phyloP scores from a whole-genome alignment of 2,329 filamentous ascomycete species.

The Ceratocystis lukuohia region DNA sequence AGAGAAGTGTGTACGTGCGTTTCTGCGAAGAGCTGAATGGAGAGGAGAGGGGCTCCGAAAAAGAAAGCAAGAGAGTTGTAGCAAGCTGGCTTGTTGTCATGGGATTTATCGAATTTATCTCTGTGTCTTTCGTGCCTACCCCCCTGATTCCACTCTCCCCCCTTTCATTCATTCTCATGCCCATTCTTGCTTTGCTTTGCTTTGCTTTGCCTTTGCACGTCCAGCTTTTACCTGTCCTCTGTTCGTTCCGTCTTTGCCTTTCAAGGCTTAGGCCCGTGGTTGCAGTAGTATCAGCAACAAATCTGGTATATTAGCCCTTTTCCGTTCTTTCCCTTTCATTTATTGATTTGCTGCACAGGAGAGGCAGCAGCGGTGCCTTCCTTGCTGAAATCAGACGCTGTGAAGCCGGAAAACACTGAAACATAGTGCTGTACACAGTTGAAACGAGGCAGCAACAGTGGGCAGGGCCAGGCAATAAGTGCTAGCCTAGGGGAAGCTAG shows the following conservation, averaged over 20 bases:
- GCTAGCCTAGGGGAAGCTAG: too few species aligned
- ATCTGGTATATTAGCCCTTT: too few species aligned
- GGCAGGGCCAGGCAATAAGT: too few species aligned
- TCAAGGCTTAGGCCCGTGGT: not conserved
- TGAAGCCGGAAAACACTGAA: not conserved
- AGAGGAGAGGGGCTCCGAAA: too few species aligned
- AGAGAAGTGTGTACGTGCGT: too few species aligned
- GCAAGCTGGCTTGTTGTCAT: too few species aligned
- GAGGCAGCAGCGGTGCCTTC: too few species aligned
- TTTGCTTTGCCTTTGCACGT: not conserved
- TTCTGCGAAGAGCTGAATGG: too few species aligned
- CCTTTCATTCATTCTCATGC: slow-evolving; percentile 6
- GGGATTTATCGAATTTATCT: not conserved
- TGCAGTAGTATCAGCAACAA: too few species aligned
- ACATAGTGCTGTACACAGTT: not conserved
- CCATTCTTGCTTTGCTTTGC: not conserved
- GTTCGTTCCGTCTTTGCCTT: not conserved
- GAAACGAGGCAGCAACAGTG: too few species aligned
- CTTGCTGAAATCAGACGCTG: not conserved
- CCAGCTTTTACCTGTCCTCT: not conserved
- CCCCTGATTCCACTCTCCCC: not conserved
- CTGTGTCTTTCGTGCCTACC: not conserved
- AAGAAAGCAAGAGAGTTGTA: too few species aligned
- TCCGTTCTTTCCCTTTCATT: not conserved
- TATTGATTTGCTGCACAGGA: not conserved